A percentile compares a stretch with the other conserved stretches of the same genome.
phyloP scores from a whole-genome alignment of 2,329 filamentous ascomycete species.

The Calonectria ilicicola region DNA sequence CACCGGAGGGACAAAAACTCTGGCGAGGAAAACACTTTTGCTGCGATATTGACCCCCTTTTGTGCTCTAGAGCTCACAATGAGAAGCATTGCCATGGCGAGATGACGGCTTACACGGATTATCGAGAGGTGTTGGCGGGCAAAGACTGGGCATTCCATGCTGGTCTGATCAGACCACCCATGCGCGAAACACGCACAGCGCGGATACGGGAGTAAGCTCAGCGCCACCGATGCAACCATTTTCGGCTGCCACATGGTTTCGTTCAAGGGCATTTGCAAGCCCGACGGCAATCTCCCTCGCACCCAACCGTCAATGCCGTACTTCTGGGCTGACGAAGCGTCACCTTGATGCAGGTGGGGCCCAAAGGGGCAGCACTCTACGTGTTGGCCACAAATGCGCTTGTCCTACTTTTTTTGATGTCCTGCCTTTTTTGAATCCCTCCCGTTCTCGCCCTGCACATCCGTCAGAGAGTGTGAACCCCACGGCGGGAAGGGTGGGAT shows the following conservation, averaged over 20 bases:
- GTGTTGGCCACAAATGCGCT: neutral
- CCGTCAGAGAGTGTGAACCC: slow-evolving; percentile 3
- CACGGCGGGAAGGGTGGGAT: neutral
- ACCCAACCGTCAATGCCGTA: slow-evolving; percentile 13
- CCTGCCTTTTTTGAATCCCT: neutral
- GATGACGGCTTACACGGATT: slow-evolving; percentile 6
- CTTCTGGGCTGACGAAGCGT: slow-evolving; percentile 11
- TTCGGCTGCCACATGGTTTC: slow-evolving; percentile 24
- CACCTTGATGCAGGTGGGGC: neutral
- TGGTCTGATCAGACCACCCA: slow-evolving; percentile 21
- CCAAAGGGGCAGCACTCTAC: neutral
- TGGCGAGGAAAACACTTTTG: too few relatives aligned
- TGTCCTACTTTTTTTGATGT: neutral
- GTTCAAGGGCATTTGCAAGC: neutral
- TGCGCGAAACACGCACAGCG: slow-evolving; percentile 21
- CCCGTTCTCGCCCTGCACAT: neutral
- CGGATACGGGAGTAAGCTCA: slow-evolving; percentile 11
- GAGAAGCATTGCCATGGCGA: neutral
- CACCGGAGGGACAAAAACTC: neutral
- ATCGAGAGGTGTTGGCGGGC: neutral
- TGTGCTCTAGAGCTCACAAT: neutral
- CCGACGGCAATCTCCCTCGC: slow-evolving; percentile 15
- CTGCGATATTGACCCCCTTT: neutral
- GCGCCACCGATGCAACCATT: slow-evolving; percentile 26
- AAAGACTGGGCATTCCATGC: slow-evolving; percentile 26